Percentiles rank a stretch among this genome's conserved stretches.
phyloP scores from a whole-genome alignment of 345 rosid genomes.

The Angophora floribunda region DNA sequence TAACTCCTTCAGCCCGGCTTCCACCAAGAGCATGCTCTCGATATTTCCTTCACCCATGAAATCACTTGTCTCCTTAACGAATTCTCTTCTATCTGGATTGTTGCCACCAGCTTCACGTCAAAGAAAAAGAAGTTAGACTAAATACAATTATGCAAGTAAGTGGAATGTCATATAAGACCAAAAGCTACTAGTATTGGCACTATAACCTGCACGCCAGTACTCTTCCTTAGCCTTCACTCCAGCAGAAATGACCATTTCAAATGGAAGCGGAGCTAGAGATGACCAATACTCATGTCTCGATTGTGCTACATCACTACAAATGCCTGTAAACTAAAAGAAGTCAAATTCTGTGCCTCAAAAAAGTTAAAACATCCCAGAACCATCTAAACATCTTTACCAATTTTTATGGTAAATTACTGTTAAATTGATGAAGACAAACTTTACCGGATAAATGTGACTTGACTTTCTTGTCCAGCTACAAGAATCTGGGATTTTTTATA shows the following conservation, averaged over 20 bases:
- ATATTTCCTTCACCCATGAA: neutral
- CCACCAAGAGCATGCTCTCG: neutral
- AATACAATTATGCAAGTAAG: neutral
- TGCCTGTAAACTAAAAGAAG: slow-evolving; percentile 16
- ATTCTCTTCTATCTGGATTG: neutral
- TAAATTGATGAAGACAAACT: neutral
- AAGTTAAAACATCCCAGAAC: neutral
- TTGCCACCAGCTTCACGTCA: neutral
- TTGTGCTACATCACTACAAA: slow-evolving; percentile 64
- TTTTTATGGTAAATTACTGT: neutral
- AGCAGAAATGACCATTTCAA: slow-evolving; percentile 68
- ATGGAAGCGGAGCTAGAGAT: slow-evolving; percentile 81
- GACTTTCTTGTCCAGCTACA: neutral
- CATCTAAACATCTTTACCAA: neutral
- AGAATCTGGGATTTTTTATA: neutral
- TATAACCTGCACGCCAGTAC: neutral
- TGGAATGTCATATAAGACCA: neutral
- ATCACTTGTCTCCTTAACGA: neutral
- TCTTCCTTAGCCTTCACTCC: slow-evolving; percentile 75
- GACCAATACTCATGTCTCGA: slow-evolving; percentile 77
- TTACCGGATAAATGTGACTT: neutral
- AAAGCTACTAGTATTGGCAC: neutral
- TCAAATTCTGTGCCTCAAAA: neutral
- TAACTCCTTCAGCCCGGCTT: neutral
- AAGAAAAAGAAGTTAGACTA: neutral